Evolutionary conservation across 2,329 filamentous ascomycete species (phyloP), one percentile per base, ranked within the genome.

Genomic region (Mariannaea sp.): DNA sequence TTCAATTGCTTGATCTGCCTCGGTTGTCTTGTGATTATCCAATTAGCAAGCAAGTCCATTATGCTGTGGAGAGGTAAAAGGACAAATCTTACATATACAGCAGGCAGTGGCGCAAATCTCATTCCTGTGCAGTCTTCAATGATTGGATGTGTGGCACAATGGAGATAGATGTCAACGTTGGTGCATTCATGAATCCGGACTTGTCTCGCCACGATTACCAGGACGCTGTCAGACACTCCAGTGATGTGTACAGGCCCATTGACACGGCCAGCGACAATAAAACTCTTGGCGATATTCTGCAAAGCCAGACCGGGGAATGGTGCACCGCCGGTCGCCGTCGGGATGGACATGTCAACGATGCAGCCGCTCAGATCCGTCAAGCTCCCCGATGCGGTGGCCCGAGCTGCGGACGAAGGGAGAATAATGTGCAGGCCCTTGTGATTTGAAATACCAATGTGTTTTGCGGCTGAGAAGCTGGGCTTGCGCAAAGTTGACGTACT

Each of bases 171-270:
- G 60, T 90, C 85, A 29, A 95, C 88, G 56, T 92, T 82, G 38
- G 76, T 79, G 67, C 90, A 95, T 60, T 93, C 88, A 70, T 99
- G 94, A 77, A 99, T 93, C 17, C 94, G 84, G 65, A 96, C 91
- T 71, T 99, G 94, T n/a, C 88, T 82, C 46, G 90, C 89, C 6
- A 84, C 80, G 3, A 96, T 85, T 0, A 97, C 84, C 12, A 96
- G 72, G n/a, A 91, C 82, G 58, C 86, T 89, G 64, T 90, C 78
- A 44, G 79, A 75, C 1, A 96, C 75, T 1, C 80, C 81, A 0
- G 93, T 97, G 45, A 97, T 82, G 68, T 97, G 93, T 7, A 88
- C 85, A 0, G 94, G 84, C 0, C 94, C 94, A 33, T 81, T 79
- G 5, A 97, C 88, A 49, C 84, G 83, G 0, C 92, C 92, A 32